Base-by-base conservation (phyloP, 176 grass and related monocot genomes). In the Triticum timopheevii region DNA sequence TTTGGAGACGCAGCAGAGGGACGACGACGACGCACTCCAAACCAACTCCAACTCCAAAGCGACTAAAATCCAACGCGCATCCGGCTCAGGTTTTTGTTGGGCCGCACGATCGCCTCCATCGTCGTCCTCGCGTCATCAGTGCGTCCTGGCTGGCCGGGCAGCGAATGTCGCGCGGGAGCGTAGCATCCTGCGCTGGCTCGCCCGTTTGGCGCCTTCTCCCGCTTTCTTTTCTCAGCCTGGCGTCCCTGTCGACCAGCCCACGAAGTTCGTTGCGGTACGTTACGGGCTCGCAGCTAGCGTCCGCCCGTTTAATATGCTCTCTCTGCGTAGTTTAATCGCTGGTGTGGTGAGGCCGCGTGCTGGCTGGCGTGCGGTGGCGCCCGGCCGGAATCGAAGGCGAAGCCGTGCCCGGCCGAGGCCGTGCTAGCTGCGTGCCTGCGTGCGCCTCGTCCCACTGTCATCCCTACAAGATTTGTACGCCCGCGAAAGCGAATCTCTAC, bases 231-330 rank as follows among this genome's bases (percentile, higher is more conserved):
- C 30, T 19, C 11, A 17, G 80, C 40, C 82, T 42, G 77, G 69
- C 82, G 88, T 85, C 88, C 31, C 83, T 89, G 67, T 85, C 88
- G 58, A 50, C 45, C 82, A 28, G 24, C 10, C 68, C 36, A n/a
- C 28, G 10, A 42, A 24, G 69, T 42, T 72, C 20, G 69, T 72
- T 72, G 69, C 69, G 35, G 36, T 42, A 72, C 69, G 69, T 5
- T 72, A 40, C 69, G 39, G 9, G 68, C 68, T 40, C 39, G 20
- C 69, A 39, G 65, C 56, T 33, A 70, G 65, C 65, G 35, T 22
- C 4, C 19, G 19, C 10, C 33, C 19, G 44, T 47, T 47, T 47
- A 47, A 47, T 47, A 47, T 47, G 44, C 11, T 13, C 11, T 47
- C 44, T 47, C 42, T 3, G 44, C 44, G 44, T 47, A 47, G 44